A percentile compares a stretch with the other conserved stretches of the same genome.
These are phyloP conservation scores for Saraca asoca DNA, from an alignment of 331 rosid genomes.

Conservation along the genomic window DNA sequence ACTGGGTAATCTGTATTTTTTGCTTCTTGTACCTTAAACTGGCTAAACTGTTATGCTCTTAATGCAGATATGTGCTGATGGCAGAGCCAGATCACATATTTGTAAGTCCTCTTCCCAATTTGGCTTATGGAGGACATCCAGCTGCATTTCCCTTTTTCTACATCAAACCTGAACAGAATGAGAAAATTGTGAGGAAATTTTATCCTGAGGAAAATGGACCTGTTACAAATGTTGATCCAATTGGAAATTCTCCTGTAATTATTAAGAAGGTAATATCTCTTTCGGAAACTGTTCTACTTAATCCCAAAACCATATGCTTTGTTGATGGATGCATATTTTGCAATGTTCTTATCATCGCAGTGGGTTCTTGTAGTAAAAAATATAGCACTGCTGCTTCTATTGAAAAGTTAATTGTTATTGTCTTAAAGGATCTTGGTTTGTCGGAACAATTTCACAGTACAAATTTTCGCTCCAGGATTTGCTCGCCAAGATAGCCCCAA, in stretches of 20 bases:
- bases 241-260: constrained; percentile 96
- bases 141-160: constrained; percentile 92
- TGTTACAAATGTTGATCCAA: constrained; percentile 78
- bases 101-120: constrained; percentile 90
- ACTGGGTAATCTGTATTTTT: constrained; percentile 15
- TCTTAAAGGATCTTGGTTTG: constrained; percentile 15
- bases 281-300: constrained; percentile 2
- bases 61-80: constrained; percentile 81
- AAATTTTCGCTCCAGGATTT: constrained; percentile 52
- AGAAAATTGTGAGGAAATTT: constrained; percentile 73
- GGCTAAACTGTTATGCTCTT: constrained; percentile 32
- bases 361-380: constrained; percentile 24
- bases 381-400: constrained; percentile 22
- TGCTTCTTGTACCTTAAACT: constrained; percentile 11
- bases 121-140: constrained; percentile 71
- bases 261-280: constrained; percentile 67
- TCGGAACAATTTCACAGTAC: background rate
- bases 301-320: constrained; percentile 8
- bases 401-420: constrained; percentile 2
- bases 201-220: constrained; percentile 83
- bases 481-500: constrained; percentile 88
- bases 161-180: constrained; percentile 69
- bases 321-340: constrained; percentile 28
- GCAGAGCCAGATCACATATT: constrained; percentile 94
- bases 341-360: constrained; percentile 7